Percentiles rank a stretch among this genome's conserved stretches.
phyloP scores from a whole-genome alignment of 768 basidiomycete species.

The Phaffia australis region DNA sequence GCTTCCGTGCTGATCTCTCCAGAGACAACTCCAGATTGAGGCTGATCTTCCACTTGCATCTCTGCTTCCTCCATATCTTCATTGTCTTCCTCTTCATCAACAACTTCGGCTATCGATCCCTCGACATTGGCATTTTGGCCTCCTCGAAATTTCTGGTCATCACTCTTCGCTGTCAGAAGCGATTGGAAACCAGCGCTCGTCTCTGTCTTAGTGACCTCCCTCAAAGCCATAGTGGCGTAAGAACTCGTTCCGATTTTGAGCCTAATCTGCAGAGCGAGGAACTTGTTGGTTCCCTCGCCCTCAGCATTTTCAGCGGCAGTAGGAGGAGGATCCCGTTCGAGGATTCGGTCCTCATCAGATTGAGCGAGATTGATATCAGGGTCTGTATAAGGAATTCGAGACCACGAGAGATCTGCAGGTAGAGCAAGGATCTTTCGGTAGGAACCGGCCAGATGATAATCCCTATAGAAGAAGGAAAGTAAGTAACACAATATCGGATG shows the following conservation, averaged over 20 bases:
- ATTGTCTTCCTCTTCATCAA: too few species aligned
- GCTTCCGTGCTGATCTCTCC: too few species aligned
- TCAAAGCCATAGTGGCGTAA: constrained; percentile 96
- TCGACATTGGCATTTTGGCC: too few species aligned
- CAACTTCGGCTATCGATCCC: too few species aligned
- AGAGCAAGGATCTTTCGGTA: constrained; percentile 84
- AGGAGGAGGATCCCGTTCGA: constrained; percentile 62
- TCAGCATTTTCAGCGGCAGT: constrained; percentile 38
- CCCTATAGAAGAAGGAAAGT: constrained; percentile 44
- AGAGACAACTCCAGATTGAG: too few species aligned
- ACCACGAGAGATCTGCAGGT: constrained; percentile 72
- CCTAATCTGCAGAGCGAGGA: constrained; percentile 74
- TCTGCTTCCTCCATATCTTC: too few species aligned
- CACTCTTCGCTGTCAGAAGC: constrained; percentile 60
- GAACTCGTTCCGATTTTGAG: constrained; percentile 79
- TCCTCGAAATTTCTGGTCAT: constrained; percentile 71
- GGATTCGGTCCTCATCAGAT: constrained; percentile 85
- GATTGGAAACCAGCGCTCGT: constrained; percentile 86
- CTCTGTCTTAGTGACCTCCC: constrained; percentile 89
- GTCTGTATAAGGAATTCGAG: constrained; percentile 75
- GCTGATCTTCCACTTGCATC: too few species aligned
- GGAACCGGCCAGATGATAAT: constrained; percentile 83
- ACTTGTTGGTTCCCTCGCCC: constrained; percentile 52
- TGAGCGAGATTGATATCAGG: constrained; percentile 85
- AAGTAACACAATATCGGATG: not conserved